Conservation (phyloP, 345 rosid species). For the Moricandia arvensis region DNA sequence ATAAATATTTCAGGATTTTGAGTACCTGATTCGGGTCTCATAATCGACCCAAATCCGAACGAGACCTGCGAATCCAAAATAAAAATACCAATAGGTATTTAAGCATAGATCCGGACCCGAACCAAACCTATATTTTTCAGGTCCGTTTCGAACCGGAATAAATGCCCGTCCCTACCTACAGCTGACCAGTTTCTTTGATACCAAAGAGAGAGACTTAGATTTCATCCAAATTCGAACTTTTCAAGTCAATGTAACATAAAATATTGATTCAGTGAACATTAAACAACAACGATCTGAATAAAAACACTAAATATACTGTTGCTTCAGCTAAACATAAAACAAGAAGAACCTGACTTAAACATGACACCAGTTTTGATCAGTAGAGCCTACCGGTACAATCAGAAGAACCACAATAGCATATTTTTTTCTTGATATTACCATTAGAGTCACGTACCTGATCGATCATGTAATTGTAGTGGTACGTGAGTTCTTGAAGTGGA, state of each 20-base stretch:
- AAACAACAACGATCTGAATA: background rate
- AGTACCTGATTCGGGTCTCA: background rate
- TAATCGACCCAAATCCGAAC: background rate
- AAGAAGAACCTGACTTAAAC: background rate
- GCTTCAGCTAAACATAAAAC: background rate
- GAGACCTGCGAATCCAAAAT: background rate
- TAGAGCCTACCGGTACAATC: conserved; percentile 82
- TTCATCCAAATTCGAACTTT: background rate
- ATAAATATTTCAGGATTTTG: background rate
- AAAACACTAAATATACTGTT: background rate
- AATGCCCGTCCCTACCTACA: no score
- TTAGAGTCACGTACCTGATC: conserved; percentile 62
- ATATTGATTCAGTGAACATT: background rate
- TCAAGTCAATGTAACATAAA: background rate
- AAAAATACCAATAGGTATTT: no score
- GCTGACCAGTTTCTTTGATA: background rate
- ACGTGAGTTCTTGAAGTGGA: conserved; percentile 81
- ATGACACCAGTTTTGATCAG: conserved; percentile 35
- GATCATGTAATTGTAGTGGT: conserved; percentile 69
- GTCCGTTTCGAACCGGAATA: background rate
- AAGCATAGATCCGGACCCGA: background rate
- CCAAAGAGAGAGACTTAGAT: background rate
- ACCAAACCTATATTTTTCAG: background rate
- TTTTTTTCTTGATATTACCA: conserved; percentile 70
- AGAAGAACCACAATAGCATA: conserved; percentile 72